Conservation (phyloP, 2,329 filamentous ascomycete species). For the Diplodia corticola region DNA sequence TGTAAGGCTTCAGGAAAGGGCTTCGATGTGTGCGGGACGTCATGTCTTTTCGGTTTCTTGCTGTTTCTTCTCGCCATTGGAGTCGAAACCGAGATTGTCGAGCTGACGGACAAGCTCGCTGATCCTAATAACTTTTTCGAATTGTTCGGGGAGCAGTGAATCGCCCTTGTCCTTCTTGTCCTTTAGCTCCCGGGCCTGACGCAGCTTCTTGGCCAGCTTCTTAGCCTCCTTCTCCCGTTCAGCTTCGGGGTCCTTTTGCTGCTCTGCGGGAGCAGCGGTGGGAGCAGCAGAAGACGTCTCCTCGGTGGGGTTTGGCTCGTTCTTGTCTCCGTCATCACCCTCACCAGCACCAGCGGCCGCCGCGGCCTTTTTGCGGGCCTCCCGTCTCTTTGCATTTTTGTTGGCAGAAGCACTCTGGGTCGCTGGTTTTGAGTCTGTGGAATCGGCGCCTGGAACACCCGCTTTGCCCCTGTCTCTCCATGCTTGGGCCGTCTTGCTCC, state of each 20-base stretch:
- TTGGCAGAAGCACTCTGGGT: slow-evolving; percentile 58
- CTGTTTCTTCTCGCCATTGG: slow-evolving; percentile 66
- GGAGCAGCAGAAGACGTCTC: slow-evolving; percentile 19
- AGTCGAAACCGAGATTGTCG: slow-evolving; percentile 79
- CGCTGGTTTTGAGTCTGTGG: slow-evolving; percentile 45
- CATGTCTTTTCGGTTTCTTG: slow-evolving; percentile 13
- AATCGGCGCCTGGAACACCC: slow-evolving; percentile 62
- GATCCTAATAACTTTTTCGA: slow-evolving; percentile 97
- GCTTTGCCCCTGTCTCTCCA: slow-evolving; percentile 73
- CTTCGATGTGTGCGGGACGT: not conserved
- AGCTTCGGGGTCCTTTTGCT: slow-evolving; percentile 50
- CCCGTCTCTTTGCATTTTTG: slow-evolving; percentile 83
- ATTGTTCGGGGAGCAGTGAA: slow-evolving; percentile 83
- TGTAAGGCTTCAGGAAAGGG: not conserved
- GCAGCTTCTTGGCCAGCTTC: slow-evolving; percentile 89
- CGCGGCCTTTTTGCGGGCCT: slow-evolving; percentile 64
- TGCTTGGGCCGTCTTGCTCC: slow-evolving; percentile 82
- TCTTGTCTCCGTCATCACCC: slow-evolving; percentile 28
- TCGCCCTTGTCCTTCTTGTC: slow-evolving; percentile 89
- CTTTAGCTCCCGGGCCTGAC: slow-evolving; percentile 86
- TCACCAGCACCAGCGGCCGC: slow-evolving; percentile 34
- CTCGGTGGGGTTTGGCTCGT: slow-evolving; percentile 23
- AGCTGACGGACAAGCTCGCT: slow-evolving; percentile 89
- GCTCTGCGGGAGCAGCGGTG: slow-evolving; percentile 28
- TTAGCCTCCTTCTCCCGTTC: slow-evolving; percentile 92